These are phyloP conservation scores for Arxiozyma telluris DNA, from an alignment of 1,139 yeast species.

Conservation along the genomic window DNA sequence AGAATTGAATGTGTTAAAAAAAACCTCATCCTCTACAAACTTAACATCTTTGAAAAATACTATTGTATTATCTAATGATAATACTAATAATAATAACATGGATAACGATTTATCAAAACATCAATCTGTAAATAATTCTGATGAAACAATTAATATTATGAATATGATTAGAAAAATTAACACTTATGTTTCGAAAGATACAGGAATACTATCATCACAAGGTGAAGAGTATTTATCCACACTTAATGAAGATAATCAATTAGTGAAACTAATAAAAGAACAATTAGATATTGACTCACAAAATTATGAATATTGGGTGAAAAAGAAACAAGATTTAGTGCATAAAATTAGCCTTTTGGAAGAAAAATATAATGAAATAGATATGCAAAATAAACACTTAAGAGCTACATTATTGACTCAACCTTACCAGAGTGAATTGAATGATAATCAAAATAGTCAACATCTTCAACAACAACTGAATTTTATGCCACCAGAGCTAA, in stretches of 20 bases:
- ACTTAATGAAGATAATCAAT: constrained; percentile 17
- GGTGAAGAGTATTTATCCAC: constrained; percentile 20
- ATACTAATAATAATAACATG: neutral
- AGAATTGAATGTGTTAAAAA: constrained; percentile 14
- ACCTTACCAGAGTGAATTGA: constrained; percentile 2
- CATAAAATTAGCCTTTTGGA: constrained; percentile 20
- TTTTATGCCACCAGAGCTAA: constrained; percentile 8
- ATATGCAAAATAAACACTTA: constrained; percentile 18
- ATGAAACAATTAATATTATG: constrained; percentile 6
- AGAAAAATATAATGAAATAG: constrained; percentile 17
- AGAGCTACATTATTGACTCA: constrained; percentile 20
- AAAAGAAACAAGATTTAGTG: constrained; percentile 13
- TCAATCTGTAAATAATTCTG: neutral
- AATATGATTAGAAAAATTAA: constrained; percentile 15
- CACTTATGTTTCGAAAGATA: constrained; percentile 18
- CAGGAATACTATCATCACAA: constrained; percentile 16
- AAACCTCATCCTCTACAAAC: constrained; percentile 8
- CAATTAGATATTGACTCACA: constrained; percentile 23
- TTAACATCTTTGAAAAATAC: constrained; percentile 1
- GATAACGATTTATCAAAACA: neutral
- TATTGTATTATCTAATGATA: neutral
- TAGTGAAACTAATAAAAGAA: constrained; percentile 19
- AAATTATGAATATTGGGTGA: constrained; percentile 21
- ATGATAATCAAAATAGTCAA: neutral
- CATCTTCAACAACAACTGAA: constrained; percentile 4